Evolutionary conservation across 805 yeast genomes (phyloP), one percentile per base, ranked within the genome.

Genomic region (Pichia paraexigua): DNA sequence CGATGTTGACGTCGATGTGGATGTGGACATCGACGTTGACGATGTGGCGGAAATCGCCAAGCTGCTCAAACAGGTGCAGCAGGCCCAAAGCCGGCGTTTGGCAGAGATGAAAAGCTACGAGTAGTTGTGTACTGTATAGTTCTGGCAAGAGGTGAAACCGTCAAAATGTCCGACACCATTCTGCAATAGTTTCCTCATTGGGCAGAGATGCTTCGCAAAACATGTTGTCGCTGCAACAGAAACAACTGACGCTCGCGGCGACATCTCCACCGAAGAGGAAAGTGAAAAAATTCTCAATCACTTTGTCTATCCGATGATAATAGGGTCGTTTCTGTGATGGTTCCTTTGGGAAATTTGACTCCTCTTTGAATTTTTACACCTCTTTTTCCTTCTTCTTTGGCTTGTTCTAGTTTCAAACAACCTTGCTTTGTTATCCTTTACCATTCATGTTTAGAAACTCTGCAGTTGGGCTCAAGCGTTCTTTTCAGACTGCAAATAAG

Each of bases 41-140:
- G 58, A 54, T 22, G 58, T 49, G 21, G 58, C 53, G 9, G 57
- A 54, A 41, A 55, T 55, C 7, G 57, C 58, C 24, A 50, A 50
- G 41, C 43, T 55, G n/a, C 30, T 55, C 4, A 48, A 51, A 32
- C 58, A 54, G 22, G 57, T 52, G 8, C 55, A 54, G 25, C 57
- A 54, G 42, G 50, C 53, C 9, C 50, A 46, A 41, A 46, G 43
- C 15, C 21, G 47, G 2, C 30, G 49, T 20, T 18, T 50, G 21
- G 37, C 47, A 1, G 43, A 43, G 2, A 35, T 35, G 39, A 35
- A 35, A 10, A 35, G 20, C 39, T 35, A 35, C 39, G 39, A 35
- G 12, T 35, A 35, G 20, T 15, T 32, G 37, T 32, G n/a, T 32
- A 32, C 30, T 28, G 25, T 24, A 4, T 24, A 24, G 7, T 24